Evolutionary conservation across 331 rosid genomes (phyloP).

Genomic region (Telfairia occidentalis): DNA sequence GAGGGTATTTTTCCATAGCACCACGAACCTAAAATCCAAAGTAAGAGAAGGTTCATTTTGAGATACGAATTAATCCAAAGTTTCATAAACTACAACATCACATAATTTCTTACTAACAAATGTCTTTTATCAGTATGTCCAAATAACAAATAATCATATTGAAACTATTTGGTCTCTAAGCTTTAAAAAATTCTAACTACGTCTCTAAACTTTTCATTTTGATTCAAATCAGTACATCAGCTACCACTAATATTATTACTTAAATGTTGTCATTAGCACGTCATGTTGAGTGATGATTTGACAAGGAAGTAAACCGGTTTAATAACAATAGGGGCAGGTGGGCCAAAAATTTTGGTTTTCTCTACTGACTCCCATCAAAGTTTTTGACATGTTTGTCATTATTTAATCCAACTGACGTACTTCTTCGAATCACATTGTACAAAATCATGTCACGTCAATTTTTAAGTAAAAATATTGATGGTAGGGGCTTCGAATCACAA

Average conservation of each 20-base stretch:
- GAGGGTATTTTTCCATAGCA: constrained; percentile 88
- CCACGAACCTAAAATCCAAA: constrained; percentile 55
- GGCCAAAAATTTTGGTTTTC: background rate
- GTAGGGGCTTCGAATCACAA: background rate
- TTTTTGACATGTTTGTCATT: background rate
- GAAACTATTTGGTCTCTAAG: background rate
- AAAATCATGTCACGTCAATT: background rate
- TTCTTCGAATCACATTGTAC: background rate
- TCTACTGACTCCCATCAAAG: background rate
- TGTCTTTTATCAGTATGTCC: background rate
- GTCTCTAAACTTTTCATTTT: background rate
- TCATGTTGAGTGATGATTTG: background rate
- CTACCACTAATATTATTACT: background rate
- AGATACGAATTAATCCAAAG: background rate
- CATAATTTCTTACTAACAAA: background rate
- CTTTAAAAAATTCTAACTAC: background rate
- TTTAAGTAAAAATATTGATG: background rate
- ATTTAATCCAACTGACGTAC: background rate
- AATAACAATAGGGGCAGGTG: background rate
- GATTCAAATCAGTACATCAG: background rate
- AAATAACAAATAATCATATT: background rate
- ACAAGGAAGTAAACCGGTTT: background rate
- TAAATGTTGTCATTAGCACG: no score
- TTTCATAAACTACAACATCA: background rate
- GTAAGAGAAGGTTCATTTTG: constrained; percentile 13